Conservation (phyloP, 2,329 filamentous ascomycete species). For the Rachicladosporium sp. region DNA sequence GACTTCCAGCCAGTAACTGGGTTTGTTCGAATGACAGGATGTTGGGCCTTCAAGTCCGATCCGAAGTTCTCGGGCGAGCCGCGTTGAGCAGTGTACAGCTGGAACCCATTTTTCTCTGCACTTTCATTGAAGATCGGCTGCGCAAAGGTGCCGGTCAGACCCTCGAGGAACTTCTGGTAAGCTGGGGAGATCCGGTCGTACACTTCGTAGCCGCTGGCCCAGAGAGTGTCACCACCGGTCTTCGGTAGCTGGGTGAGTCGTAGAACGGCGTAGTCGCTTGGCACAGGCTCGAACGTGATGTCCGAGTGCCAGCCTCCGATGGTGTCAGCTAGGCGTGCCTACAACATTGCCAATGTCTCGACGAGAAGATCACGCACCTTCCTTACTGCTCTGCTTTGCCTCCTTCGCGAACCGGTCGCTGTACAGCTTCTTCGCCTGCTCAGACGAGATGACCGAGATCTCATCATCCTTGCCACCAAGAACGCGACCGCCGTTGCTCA, state of each 20-base stretch:
- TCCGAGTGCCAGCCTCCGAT: constrained; percentile 41
- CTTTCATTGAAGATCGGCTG: constrained; percentile 12
- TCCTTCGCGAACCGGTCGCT: constrained; percentile 27
- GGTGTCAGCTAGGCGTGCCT: no score
- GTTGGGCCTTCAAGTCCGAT: constrained; percentile 9
- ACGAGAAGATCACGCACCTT: neutral
- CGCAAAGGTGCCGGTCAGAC: constrained; percentile 42
- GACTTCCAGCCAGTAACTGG: constrained; percentile 51
- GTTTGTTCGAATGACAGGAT: constrained; percentile 46
- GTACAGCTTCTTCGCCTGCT: constrained; percentile 38
- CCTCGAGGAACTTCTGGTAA: constrained; percentile 47
- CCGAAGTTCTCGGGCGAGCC: constrained; percentile 12
- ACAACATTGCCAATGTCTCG: no score
- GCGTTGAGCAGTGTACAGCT: constrained; percentile 3
- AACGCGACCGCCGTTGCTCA: constrained; percentile 43
- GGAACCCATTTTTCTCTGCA: constrained; percentile 8
- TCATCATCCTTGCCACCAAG: constrained; percentile 42
- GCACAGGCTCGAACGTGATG: constrained; percentile 52
- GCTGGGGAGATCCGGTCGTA: constrained; percentile 50
- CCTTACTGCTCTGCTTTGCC: constrained; percentile 29
- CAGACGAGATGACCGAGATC: constrained; percentile 52
- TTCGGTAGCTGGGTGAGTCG: constrained; percentile 44
- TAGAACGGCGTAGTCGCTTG: constrained; percentile 51
- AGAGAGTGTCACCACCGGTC: constrained; percentile 48
- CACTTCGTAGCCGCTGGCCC: constrained; percentile 55